Percentiles rank a stretch among this genome's conserved stretches.
Conservation (phyloP, 1,284 basidiomycete genomes). For the Trametes versicolor region DNA sequence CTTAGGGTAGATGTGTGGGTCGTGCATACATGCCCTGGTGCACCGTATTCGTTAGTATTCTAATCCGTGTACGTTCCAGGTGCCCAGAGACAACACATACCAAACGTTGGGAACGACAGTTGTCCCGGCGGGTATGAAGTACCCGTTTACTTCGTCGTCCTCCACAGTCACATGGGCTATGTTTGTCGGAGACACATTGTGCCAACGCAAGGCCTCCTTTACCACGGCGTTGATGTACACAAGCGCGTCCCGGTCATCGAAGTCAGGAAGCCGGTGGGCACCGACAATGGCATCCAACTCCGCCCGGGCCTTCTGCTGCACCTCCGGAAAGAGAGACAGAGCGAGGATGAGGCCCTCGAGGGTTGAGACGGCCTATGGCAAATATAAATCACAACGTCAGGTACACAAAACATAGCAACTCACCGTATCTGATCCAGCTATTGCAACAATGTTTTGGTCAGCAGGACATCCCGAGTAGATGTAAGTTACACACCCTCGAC, state of each 20-base stretch:
- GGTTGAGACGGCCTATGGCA: slow-evolving; percentile 34
- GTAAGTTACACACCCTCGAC: slow-evolving; percentile 9
- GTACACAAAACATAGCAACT: not conserved
- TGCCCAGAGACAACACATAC: slow-evolving; percentile 25
- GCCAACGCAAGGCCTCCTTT: slow-evolving; percentile 37
- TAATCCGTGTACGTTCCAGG: not conserved
- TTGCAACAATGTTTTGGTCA: too few species aligned
- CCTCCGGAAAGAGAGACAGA: slow-evolving; percentile 48
- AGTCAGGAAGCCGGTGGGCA: slow-evolving; percentile 37
- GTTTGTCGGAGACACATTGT: slow-evolving; percentile 29
- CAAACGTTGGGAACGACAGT: slow-evolving; percentile 40
- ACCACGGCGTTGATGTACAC: slow-evolving; percentile 37
- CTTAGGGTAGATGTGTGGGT: slow-evolving; percentile 42
- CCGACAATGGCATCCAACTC: slow-evolving; percentile 44
- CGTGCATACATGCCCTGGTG: slow-evolving; percentile 39
- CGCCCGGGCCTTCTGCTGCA: slow-evolving; percentile 41
- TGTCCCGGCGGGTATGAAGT: slow-evolving; percentile 39
- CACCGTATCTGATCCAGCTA: slow-evolving; percentile 23
- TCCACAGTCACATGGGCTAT: slow-evolving; percentile 20
- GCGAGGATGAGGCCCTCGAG: slow-evolving; percentile 45
- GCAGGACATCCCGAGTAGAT: too few species aligned
- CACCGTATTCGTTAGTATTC: not conserved
- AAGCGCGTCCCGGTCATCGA: slow-evolving; percentile 26
- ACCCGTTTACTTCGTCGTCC: slow-evolving; percentile 36
- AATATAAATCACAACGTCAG: not conserved